These are phyloP conservation scores for Rhodomyrtus psidioides DNA, from an alignment of 441 rosid genomes.

Conservation along the genomic window DNA sequence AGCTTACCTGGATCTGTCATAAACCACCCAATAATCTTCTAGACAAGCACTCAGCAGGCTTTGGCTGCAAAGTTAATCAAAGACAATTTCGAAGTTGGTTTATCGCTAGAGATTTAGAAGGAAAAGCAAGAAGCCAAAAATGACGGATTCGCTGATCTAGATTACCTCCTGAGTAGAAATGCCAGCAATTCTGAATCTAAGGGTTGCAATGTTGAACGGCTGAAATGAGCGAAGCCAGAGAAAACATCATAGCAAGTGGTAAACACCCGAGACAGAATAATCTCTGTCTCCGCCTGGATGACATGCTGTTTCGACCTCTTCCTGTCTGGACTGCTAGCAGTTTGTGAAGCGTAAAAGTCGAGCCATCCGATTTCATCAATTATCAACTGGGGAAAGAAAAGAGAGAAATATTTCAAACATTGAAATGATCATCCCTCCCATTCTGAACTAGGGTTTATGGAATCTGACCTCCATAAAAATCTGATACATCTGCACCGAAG, in stretches of 20 bases:
- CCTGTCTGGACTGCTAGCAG: slow-evolving; percentile 24
- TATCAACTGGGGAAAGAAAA: slow-evolving; percentile 29
- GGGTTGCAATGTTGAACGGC: slow-evolving; percentile 47
- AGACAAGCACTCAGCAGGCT: slow-evolving; percentile 38
- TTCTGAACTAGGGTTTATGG: slow-evolving; percentile 1
- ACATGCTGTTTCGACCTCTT: slow-evolving; percentile 42
- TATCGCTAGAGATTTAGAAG: not conserved
- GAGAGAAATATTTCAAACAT: not conserved
- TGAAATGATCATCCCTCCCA: not conserved
- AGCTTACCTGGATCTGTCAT: slow-evolving; percentile 48
- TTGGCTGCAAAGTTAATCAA: slow-evolving; percentile 37
- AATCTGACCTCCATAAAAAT: slow-evolving; percentile 53
- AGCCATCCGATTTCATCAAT: slow-evolving; percentile 72
- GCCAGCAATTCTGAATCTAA: slow-evolving; percentile 37
- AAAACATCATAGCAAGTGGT: slow-evolving; percentile 66
- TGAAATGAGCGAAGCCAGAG: slow-evolving; percentile 67
- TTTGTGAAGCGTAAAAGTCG: slow-evolving; percentile 37
- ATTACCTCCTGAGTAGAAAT: slow-evolving; percentile 56
- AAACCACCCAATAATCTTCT: slow-evolving; percentile 62
- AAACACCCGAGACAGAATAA: slow-evolving; percentile 44
- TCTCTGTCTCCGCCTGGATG: slow-evolving; percentile 65
- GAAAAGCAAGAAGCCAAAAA: not conserved
- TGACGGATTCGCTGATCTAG: not conserved
- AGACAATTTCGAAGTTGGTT: slow-evolving; percentile 1
- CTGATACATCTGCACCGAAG: slow-evolving; percentile 43